phyloP scores from a whole-genome alignment of 2,329 filamentous ascomycete genomes.

The Sordariomycetes sp. region DNA sequence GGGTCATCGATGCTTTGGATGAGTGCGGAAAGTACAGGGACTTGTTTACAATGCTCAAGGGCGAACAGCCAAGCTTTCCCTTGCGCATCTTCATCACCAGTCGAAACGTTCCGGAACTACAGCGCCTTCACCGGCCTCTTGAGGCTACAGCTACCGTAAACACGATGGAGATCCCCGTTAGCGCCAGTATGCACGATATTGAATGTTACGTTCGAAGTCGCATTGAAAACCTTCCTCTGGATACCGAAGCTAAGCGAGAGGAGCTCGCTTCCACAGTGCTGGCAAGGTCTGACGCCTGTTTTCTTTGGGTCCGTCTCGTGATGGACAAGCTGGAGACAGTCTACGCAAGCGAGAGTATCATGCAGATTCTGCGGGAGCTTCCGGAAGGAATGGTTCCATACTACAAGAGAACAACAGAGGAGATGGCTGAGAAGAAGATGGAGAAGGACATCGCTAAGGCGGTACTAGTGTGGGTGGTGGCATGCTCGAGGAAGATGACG shows the following conservation, averaged over 20 bases:
- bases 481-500: conserved; percentile 11
- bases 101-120: conserved; percentile 13
- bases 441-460: conserved; percentile 16
- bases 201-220: conserved; percentile 5
- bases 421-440: conserved; percentile 15
- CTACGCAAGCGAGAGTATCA: conserved; percentile 13
- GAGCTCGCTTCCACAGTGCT: conserved; percentile 12
- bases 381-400: conserved; percentile 21
- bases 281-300: conserved; percentile 16
- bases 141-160: conserved; percentile 12
- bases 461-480: conserved; percentile 16
- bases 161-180: conserved; percentile 15
- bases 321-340: conserved; percentile 17
- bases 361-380: conserved; percentile 17
- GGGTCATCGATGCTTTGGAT: conserved; percentile 25
- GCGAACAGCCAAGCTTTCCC: conserved; percentile 8
- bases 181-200: conserved; percentile 3
- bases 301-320: conserved; percentile 21
- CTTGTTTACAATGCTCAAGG: conserved; percentile 14
- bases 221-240: conserved; percentile 9
- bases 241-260: conserved; percentile 3
- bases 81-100: conserved; percentile 18
- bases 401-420: conserved; percentile 10
- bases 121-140: conserved; percentile 5
- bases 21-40: conserved; percentile 16